These are phyloP conservation scores for Cyberlindnera sargentensis DNA, from an alignment of 805 yeast species.

Conservation along the genomic window DNA sequence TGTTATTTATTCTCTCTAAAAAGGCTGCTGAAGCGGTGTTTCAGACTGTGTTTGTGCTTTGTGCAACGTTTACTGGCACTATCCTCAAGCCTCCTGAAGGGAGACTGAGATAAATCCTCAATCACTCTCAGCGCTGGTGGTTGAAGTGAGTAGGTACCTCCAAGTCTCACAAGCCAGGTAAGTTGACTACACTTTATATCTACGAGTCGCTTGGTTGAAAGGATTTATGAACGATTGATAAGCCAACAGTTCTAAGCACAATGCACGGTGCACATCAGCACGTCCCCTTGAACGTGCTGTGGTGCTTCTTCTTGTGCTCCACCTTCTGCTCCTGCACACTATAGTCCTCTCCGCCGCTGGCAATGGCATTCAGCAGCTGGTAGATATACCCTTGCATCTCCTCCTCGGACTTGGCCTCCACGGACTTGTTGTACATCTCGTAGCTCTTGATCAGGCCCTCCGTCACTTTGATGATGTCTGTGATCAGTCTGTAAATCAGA, in stretches of 20 bases:
- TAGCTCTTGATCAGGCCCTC: conserved; percentile 47
- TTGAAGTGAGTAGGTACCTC: too few relatives aligned
- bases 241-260: neutral
- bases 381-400: conserved; percentile 31
- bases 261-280: conserved; percentile 5
- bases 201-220: too few relatives aligned
- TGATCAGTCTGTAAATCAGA: conserved; percentile 56
- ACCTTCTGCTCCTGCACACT: conserved; percentile 8
- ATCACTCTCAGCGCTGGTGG: too few relatives aligned
- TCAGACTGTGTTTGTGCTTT: too few relatives aligned
- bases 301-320: conserved; percentile 20
- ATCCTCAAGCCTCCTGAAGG: too few relatives aligned
- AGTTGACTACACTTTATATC: too few relatives aligned
- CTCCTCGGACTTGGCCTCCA: conserved; percentile 9
- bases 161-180: too few relatives aligned
- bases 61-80: too few relatives aligned
- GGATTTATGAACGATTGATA: too few relatives aligned
- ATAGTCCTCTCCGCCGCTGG: conserved; percentile 45
- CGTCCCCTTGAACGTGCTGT: conserved; percentile 24
- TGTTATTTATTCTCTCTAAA: too few relatives aligned
- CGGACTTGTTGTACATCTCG: conserved; percentile 21
- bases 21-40: too few relatives aligned
- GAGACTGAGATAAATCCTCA: too few relatives aligned
- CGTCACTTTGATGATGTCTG: conserved; percentile 45
- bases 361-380: conserved; percentile 44